Evolutionary conservation across 1,139 yeast genomes (phyloP).

Genomic region (Yamadazyma diddensiae): DNA sequence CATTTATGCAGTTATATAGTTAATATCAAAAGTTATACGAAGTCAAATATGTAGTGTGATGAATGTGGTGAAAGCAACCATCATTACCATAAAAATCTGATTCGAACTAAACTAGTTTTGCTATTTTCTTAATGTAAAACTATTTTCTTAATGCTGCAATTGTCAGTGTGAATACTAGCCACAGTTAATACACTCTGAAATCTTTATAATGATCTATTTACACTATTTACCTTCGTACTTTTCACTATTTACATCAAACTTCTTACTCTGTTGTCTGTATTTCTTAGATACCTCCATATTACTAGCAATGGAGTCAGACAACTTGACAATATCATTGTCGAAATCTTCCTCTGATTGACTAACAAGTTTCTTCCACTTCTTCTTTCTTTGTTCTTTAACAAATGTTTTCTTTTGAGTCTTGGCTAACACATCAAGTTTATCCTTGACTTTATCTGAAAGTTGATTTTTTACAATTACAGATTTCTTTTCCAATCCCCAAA

Average conservation of each 20-base stretch:
- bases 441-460: conserved; percentile 29
- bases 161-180: no score
- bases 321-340: conserved; percentile 28
- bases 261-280: conserved; percentile 33
- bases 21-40: no score
- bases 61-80: no score
- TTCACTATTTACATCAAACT: conserved; percentile 25
- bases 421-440: conserved; percentile 35
- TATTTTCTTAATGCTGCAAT: no score
- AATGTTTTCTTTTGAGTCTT: conserved; percentile 42
- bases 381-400: conserved; percentile 41
- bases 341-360: conserved; percentile 32
- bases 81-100: no score
- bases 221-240: conserved; percentile 22
- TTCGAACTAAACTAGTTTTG: no score
- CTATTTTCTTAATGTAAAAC: no score
- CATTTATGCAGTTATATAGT: conserved; percentile 3
- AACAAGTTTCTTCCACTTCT: conserved; percentile 38
- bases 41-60: no score
- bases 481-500: conserved; percentile 84
- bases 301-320: conserved; percentile 37
- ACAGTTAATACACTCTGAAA: no score
- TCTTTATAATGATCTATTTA: conserved; percentile 7
- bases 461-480: conserved; percentile 42
- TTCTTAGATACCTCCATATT: conserved; percentile 32